A percentile compares a stretch with the other conserved stretches of the same genome.
phyloP scores from a whole-genome alignment of 805 yeast genomes.

The Yamadazyma kitorensis region DNA sequence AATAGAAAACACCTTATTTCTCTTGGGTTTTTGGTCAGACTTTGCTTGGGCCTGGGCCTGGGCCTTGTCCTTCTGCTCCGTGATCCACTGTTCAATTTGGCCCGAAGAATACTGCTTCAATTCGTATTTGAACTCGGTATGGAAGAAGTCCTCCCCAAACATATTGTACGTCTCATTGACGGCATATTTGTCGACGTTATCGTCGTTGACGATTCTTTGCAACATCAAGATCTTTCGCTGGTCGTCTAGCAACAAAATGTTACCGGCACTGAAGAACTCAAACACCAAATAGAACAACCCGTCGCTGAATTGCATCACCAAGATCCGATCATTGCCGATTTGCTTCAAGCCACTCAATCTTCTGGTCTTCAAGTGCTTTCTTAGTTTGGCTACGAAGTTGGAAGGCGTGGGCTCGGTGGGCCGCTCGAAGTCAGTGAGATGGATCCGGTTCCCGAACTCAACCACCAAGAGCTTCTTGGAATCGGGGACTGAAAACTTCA shows the following conservation, averaged over 20 bases:
- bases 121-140: conserved; percentile 34
- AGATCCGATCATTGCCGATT: conserved; percentile 76
- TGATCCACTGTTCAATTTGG: conserved; percentile 39
- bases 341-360: conserved; percentile 72
- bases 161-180: conserved; percentile 70
- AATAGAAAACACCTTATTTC: conserved; percentile 54
- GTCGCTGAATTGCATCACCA: conserved; percentile 81
- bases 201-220: conserved; percentile 77
- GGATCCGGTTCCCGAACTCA: conserved; percentile 84
- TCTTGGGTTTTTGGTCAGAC: conserved; percentile 15
- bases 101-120: conserved; percentile 23
- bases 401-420: conserved; percentile 81
- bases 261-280: conserved; percentile 96
- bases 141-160: conserved; percentile 57
- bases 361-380: conserved; percentile 82
- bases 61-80: conserved; percentile 27
- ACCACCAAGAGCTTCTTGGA: conserved; percentile 71
- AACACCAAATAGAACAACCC: conserved; percentile 74
- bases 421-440: conserved; percentile 76
- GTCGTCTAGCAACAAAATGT: conserved; percentile 72
- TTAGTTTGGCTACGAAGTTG: conserved; percentile 76
- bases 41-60: no score
- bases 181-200: conserved; percentile 59
- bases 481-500: conserved; percentile 82
- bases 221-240: conserved; percentile 65